A percentile compares a stretch with the other conserved stretches of the same genome.
These are phyloP conservation scores for Graphiopsis chlorocephala DNA, from an alignment of 2,329 filamentous ascomycete genomes.

Conservation along the genomic window DNA sequence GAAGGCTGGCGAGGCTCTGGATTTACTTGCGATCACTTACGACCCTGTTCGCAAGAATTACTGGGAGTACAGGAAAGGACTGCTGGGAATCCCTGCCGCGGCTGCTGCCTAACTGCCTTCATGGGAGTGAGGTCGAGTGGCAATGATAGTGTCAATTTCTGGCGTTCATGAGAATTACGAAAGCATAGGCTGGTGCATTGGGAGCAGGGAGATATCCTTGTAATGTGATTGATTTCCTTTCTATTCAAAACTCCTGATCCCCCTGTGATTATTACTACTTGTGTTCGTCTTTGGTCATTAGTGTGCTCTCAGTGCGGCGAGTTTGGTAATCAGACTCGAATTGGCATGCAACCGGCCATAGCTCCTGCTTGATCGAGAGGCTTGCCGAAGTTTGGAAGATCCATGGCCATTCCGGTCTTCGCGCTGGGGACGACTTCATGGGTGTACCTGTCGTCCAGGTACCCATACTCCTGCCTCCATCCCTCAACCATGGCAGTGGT, in stretches of 20 bases:
- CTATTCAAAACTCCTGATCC: neutral
- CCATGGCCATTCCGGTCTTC: slow-evolving; percentile 14
- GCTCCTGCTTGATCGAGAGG: neutral
- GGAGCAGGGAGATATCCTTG: slow-evolving; percentile 13
- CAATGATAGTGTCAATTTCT: neutral
- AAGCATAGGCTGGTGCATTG: slow-evolving; percentile 9
- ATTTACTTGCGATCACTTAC: slow-evolving; percentile 76
- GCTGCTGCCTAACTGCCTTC: slow-evolving; percentile 5
- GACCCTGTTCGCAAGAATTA: slow-evolving; percentile 89
- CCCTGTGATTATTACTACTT: neutral
- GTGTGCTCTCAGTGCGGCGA: neutral
- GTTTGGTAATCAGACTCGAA: neutral
- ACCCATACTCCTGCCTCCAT: slow-evolving; percentile 44
- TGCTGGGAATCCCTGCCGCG: slow-evolving; percentile 35
- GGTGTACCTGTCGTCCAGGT: slow-evolving; percentile 20
- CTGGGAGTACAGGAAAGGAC: slow-evolving; percentile 73
- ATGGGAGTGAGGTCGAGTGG: neutral
- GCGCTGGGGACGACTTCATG: slow-evolving; percentile 22
- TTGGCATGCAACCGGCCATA: slow-evolving; percentile 1
- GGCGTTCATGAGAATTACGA: slow-evolving; percentile 6
- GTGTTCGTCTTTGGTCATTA: neutral
- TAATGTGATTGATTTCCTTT: neutral
- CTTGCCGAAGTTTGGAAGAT: neutral
- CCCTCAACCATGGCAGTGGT: slow-evolving; percentile 50
- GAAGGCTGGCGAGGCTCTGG: slow-evolving; percentile 67